phyloP scores from a whole-genome alignment of 2,329 filamentous ascomycete genomes.

The Curvularia spicifera region DNA sequence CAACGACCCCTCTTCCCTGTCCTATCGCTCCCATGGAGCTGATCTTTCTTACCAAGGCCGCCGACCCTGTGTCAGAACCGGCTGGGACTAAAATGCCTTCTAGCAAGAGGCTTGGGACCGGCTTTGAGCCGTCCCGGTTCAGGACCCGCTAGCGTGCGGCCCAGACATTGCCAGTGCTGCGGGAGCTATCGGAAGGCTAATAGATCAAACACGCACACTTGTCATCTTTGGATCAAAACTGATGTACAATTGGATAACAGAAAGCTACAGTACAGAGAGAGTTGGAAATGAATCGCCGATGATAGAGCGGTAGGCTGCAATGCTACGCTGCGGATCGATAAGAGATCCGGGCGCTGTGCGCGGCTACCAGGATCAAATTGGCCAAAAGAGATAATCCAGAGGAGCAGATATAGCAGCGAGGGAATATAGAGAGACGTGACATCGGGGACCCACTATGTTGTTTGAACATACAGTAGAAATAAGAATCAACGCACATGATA shows the following conservation, averaged over 20 bases:
- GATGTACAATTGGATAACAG: slow-evolving; percentile 6
- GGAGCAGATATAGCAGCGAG: background rate
- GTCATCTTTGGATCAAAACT: background rate
- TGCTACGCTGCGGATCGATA: slow-evolving; percentile 9
- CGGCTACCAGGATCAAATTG: slow-evolving; percentile 2
- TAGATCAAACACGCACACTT: slow-evolving; percentile 3
- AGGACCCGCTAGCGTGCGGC: slow-evolving; percentile 12
- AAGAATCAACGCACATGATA: slow-evolving; percentile 6
- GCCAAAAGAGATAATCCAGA: background rate
- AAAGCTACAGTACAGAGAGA: background rate
- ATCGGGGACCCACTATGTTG: background rate
- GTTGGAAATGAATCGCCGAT: slow-evolving; percentile 7
- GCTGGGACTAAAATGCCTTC: slow-evolving; percentile 1
- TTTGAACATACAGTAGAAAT: slow-evolving; percentile 1
- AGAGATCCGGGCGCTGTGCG: slow-evolving; percentile 5
- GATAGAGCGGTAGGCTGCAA: slow-evolving; percentile 10
- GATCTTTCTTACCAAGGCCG: slow-evolving; percentile 8
- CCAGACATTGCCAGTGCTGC: slow-evolving; percentile 8
- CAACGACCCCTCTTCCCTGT: background rate
- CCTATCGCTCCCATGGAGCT: background rate
- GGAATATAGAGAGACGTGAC: slow-evolving; percentile 3
- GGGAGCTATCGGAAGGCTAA: slow-evolving; percentile 14
- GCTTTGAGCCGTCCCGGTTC: slow-evolving; percentile 4
- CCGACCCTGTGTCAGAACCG: slow-evolving; percentile 6
- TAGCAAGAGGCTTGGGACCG: slow-evolving; percentile 3